Percentiles rank a stretch among this genome's conserved stretches.
Conservation (phyloP, 306 rosid species). For the Coriaria nepalensis region DNA sequence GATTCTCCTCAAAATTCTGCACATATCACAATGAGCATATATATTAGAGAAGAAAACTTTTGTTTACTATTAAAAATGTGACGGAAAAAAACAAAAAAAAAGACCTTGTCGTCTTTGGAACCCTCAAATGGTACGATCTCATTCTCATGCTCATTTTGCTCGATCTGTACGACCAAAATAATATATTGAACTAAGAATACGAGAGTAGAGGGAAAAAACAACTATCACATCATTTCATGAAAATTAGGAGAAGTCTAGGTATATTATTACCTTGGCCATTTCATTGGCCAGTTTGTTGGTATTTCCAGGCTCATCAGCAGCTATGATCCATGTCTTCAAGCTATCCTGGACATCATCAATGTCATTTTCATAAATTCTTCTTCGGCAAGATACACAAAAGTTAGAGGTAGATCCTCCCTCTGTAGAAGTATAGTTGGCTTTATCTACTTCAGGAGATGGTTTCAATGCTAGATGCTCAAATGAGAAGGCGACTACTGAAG, state of each 20-base stretch:
- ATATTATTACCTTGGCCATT: constrained; percentile 28
- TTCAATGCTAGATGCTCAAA: constrained; percentile 56
- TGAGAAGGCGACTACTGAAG: constrained; percentile 58
- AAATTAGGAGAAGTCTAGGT: constrained; percentile 2
- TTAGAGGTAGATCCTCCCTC: constrained; percentile 23
- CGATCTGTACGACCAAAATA: constrained; percentile 26
- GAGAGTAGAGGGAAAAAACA: too few relatives aligned
- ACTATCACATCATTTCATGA: too few relatives aligned
- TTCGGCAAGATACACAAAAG: constrained; percentile 63
- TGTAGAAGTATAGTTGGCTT: constrained; percentile 26
- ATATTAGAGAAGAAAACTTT: background rate
- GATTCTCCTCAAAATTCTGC: constrained; percentile 29
- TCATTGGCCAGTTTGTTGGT: constrained; percentile 18
- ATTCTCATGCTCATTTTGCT: constrained; percentile 34
- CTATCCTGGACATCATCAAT: constrained; percentile 29
- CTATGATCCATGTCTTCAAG: constrained; percentile 27
- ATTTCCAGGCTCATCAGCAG: constrained; percentile 27
- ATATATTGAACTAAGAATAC: background rate
- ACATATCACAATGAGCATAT: constrained; percentile 13
- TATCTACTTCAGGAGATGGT: constrained; percentile 40
- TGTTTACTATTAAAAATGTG: constrained; percentile 6
- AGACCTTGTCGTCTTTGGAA: constrained; percentile 8
- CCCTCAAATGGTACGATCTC: constrained; percentile 22
- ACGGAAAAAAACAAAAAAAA: background rate
- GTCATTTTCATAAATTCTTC: constrained; percentile 25